These are phyloP conservation scores for Fraxinus angustifolia DNA, from an alignment of 305 asterid species.

Conservation along the genomic window DNA sequence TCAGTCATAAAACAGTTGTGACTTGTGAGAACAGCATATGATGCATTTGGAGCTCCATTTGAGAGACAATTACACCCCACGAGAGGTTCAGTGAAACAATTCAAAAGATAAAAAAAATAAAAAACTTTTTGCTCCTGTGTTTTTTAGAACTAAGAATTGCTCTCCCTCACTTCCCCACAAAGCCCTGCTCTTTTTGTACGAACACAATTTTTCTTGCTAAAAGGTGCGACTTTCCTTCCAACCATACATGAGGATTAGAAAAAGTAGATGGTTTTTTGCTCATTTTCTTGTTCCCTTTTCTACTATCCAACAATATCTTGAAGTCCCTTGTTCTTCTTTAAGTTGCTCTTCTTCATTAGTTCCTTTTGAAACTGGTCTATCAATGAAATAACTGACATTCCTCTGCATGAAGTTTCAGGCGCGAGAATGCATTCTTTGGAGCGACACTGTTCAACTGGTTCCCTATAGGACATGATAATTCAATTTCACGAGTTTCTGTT, in stretches of 20 bases:
- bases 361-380: conserved; percentile 11
- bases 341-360: conserved; percentile 15
- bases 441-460: conserved; percentile 40
- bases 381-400: conserved; percentile 4
- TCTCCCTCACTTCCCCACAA: not conserved
- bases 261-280: not conserved
- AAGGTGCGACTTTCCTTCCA: conserved; percentile 15
- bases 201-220: not conserved
- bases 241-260: not conserved
- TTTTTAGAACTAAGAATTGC: conserved; percentile 1
- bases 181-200: not conserved
- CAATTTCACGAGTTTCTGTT: conserved; percentile 57
- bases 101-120: not conserved
- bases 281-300: not conserved
- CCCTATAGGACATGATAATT: conserved; percentile 38
- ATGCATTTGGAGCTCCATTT: conserved; percentile 8
- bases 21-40: conserved; percentile 13
- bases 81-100: not conserved
- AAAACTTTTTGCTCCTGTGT: not conserved
- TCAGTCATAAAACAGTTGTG: not conserved
- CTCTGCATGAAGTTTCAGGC: conserved; percentile 44
- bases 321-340: conserved; percentile 4
- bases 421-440: conserved; percentile 51
- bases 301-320: conserved; percentile 6
- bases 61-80: not conserved